These are phyloP conservation scores for Pelargonium australe DNA, from an alignment of 441 rosid genomes.

Conservation along the genomic window DNA sequence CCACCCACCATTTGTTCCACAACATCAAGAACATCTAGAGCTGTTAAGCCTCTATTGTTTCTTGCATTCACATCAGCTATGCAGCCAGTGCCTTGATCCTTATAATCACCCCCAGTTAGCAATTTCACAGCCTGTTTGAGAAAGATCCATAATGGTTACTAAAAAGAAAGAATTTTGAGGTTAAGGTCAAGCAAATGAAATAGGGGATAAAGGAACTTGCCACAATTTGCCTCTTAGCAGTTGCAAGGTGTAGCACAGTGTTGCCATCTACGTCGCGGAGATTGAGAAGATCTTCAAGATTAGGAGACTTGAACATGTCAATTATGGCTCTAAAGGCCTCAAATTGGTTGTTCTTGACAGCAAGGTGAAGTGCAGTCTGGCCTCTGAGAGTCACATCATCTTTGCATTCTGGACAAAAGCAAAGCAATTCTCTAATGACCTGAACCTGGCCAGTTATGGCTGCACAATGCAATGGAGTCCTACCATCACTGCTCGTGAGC, in stretches of 20 bases:
- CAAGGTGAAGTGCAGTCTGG: constrained; percentile 25
- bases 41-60: constrained; percentile 15
- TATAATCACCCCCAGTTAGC: background rate
- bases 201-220: background rate
- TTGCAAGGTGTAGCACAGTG: constrained; percentile 25
- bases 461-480: constrained; percentile 23
- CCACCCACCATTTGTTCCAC: background rate
- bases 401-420: background rate
- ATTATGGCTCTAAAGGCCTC: constrained; percentile 8
- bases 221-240: constrained; percentile 15
- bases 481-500: constrained; percentile 22
- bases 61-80: constrained; percentile 11
- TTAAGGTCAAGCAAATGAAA: background rate
- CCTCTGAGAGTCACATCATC: constrained; percentile 5
- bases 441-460: constrained; percentile 12
- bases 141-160: background rate
- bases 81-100: background rate
- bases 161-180: background rate
- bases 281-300: constrained; percentile 12
- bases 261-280: constrained; percentile 22
- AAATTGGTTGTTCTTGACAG: constrained; percentile 15
- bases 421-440: constrained; percentile 12
- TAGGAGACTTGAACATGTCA: background rate
- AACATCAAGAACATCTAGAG: constrained; percentile 11
- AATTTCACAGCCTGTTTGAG: constrained; percentile 2